Base-by-base conservation (phyloP, 148 eudicot species). In the Nyssa sinensis region DNA sequence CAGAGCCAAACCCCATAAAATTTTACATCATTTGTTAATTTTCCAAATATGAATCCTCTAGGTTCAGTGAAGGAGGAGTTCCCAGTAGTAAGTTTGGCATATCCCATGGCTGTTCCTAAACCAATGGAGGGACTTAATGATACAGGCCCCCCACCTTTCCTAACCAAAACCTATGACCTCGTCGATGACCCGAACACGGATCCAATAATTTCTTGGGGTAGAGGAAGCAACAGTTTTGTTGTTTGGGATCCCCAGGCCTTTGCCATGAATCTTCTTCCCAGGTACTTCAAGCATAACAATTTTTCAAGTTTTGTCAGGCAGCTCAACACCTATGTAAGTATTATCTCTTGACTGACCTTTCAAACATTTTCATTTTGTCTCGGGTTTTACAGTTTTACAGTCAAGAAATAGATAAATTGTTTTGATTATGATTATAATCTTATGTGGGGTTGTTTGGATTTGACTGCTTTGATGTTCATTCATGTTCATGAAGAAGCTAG, bases 281-380 rank as follows among this genome's bases (percentile, higher is more conserved):
- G 69, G 44, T 79, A 70, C 78, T 85, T 85, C 75, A 85, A 85
- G 80, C 88, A 85, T 64, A 77, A 59, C 72, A 85, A 85, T 68
- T 85, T 85, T 76, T 85, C 88, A 10, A 85, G 88, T 75, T 85
- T 85, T 75, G 83, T 85, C 55, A 70, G 88, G 41, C 88, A 85
- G 81, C 88, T 85, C 31, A 85, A 82, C 53, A 85, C 85, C 34
- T 82, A 85, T 79, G 88, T 81, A 79, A 85, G 88, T 70, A 49
- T 59, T 5, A n/a, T n/a, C n/a, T n/a, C n/a, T n/a, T n/a, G n/a
- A n/a, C n/a, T n/a, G n/a, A n/a, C n/a, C n/a, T n/a, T n/a, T n/a
- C n/a, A n/a, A n/a, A n/a, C n/a, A n/a, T n/a, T n/a, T n/a, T n/a
- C n/a, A n/a, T n/a, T n/a, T n/a, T n/a, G n/a, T n/a, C n/a, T n/a